Percentiles rank a stretch among this genome's conserved stretches.
phyloP scores from a whole-genome alignment of 2,329 filamentous ascomycete genomes.

The Acephala macrosclerotiorum region DNA sequence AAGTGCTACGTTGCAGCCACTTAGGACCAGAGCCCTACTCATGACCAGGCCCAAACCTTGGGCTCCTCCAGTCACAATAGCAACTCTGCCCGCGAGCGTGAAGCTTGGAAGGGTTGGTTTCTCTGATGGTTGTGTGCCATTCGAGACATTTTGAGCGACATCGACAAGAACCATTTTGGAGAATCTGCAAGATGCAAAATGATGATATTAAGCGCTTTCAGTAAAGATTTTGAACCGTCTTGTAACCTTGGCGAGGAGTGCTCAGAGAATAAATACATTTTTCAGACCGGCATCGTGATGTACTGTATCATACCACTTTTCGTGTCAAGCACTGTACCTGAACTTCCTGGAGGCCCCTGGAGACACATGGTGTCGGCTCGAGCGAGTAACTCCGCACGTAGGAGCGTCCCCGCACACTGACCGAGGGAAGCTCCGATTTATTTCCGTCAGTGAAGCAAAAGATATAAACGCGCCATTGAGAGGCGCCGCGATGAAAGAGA shows the following conservation, averaged over 20 bases:
- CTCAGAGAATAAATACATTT: neutral
- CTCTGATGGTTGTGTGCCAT: neutral
- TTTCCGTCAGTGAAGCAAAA: too few species aligned
- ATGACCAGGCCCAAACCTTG: constrained; percentile 90
- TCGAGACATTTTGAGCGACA: neutral
- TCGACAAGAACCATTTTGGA: neutral
- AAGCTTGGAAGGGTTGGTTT: constrained; percentile 76
- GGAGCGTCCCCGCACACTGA: too few species aligned
- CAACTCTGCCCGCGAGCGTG: constrained; percentile 84
- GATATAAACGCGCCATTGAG: too few species aligned
- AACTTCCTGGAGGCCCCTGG: too few species aligned
- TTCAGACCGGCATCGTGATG: too few species aligned
- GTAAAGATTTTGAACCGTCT: neutral
- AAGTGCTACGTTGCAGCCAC: constrained; percentile 87
- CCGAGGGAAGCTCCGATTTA: too few species aligned
- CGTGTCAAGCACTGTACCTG: neutral
- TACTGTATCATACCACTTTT: neutral
- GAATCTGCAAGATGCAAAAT: neutral
- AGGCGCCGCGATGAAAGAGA: too few species aligned
- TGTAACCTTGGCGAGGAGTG: neutral
- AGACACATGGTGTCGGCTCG: too few species aligned
- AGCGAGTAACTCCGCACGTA: too few species aligned
- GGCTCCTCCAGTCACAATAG: constrained; percentile 88
- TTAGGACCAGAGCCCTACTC: constrained; percentile 88
- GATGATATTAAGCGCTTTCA: neutral